Percentiles rank a stretch among this genome's conserved stretches.
Conservation (phyloP, 2,329 filamentous ascomycete species). For the Neofusicoccum parvum region DNA sequence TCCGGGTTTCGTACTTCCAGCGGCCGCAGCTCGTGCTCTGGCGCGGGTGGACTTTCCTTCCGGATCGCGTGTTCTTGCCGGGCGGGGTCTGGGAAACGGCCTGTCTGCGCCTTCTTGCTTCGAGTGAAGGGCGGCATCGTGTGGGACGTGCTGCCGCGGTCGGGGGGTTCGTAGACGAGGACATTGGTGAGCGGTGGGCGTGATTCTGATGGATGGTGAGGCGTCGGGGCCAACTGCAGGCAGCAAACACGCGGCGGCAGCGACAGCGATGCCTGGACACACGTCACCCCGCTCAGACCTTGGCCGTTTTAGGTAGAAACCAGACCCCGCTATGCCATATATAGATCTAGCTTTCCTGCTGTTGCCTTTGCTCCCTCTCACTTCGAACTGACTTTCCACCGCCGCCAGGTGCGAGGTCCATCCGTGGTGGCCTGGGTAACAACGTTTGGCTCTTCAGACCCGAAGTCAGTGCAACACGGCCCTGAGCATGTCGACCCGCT, state of each 20-base stretch:
- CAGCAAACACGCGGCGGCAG: not conserved
- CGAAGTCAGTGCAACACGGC: too few relatives aligned
- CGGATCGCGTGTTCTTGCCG: not conserved
- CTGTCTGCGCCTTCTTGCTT: conserved; percentile 7
- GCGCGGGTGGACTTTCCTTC: not conserved
- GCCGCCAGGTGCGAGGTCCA: too few relatives aligned
- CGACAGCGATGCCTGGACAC: not conserved
- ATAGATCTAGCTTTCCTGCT: not conserved
- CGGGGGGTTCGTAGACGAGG: not conserved
- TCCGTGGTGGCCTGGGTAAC: too few relatives aligned
- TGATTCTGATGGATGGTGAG: too few relatives aligned
- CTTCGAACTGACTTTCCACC: too few relatives aligned
- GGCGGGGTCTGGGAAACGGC: conserved; percentile 7
- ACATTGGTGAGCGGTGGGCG: too few relatives aligned
- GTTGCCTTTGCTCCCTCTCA: too few relatives aligned
- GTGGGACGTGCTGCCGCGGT: not conserved
- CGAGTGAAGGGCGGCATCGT: conserved; percentile 16
- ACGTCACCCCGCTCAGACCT: not conserved
- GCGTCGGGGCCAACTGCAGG: not conserved
- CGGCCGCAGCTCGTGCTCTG: not conserved
- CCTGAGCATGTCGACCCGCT: too few relatives aligned
- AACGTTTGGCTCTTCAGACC: too few relatives aligned
- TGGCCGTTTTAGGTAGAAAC: conserved; percentile 3
- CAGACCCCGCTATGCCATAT: not conserved
- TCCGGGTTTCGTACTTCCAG: not conserved